Conservation (phyloP, 306 rosid species). For the Alnus rubra region DNA sequence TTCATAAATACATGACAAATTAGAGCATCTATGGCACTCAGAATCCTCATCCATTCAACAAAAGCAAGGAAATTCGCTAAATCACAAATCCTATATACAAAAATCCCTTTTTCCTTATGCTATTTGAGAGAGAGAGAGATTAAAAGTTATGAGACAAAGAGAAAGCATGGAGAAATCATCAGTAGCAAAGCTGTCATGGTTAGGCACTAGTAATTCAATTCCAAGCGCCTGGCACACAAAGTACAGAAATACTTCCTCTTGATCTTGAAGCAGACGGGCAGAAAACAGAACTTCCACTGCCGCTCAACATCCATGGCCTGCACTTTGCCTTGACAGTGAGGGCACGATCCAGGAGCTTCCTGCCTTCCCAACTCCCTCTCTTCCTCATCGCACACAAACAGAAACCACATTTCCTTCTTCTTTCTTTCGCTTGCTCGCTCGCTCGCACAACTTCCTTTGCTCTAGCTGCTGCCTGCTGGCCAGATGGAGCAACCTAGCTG, state of each 20-base stretch:
- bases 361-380: constrained; percentile 73
- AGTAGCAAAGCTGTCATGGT: background rate
- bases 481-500: no score
- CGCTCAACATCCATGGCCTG: constrained; percentile 72
- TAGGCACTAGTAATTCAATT: constrained; percentile 38
- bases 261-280: constrained; percentile 76
- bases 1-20: background rate
- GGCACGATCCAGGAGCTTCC: constrained; percentile 84
- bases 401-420: constrained; percentile 63
- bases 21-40: background rate
- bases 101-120: background rate
- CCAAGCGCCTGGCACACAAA: constrained; percentile 69
- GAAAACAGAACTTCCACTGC: constrained; percentile 59
- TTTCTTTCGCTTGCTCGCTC: background rate
- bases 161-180: background rate
- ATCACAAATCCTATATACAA: background rate
- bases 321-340: constrained; percentile 83
- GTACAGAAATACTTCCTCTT: constrained; percentile 82
- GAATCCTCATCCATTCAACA: background rate
- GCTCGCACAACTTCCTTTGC: no score
- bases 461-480: background rate
- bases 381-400: constrained; percentile 62
- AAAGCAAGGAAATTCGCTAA: background rate
- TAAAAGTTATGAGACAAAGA: no score
- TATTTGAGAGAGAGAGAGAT: background rate